Base-by-base conservation (phyloP, 495 filamentous ascomycete genomes). In the Geopyxis carbonaria region DNA sequence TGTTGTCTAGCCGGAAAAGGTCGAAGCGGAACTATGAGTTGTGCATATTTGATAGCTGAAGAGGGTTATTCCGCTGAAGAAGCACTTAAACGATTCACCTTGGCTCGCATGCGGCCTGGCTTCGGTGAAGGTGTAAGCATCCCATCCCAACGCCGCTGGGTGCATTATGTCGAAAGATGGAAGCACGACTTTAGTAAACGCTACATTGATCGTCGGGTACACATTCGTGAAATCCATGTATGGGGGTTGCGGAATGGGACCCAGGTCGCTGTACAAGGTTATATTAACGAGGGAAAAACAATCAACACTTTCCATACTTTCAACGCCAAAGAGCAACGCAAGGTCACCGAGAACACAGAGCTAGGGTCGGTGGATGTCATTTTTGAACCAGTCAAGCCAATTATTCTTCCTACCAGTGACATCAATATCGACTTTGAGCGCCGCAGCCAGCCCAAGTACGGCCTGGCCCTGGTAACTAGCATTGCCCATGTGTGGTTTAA, bases 401-500 rank as follows among this genome's bases (percentile, higher is more conserved):
- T 94, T 21, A 63, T 77, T 18, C 58, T 94, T 3, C 76, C 78
- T 1, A 78, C 73, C 25, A 80, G 73, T 43, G 89, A 97, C 53
- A 65, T 94, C 46, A 93, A 92, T 57, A 81, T 97, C 47, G 75
- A 80, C 45, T 70, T 94, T 33, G 84, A 93, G 55, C 69, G 80
- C 11, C 72, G 80, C 33, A 82, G 77, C 37, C 81, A 78, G 51
- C 73, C 72, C 11, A 70, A 71, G 1, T 78, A 82, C 58, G 80
- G 78, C 4, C 71, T 80, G 46, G 80, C 81, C 3, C 79, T 94
- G 74, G 84, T 93, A 6, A 94, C 86, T 3, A 75, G 84, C 0
- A 76, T 94, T 24, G 83, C 86, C 1, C 85, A 94, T 43, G 79
- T 93, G 22, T 97, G 89, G 89, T 92, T 93, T 61, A 97, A 97